phyloP scores from a whole-genome alignment of 768 basidiomycete species.

The Rhodosporidiobolus sp. region DNA sequence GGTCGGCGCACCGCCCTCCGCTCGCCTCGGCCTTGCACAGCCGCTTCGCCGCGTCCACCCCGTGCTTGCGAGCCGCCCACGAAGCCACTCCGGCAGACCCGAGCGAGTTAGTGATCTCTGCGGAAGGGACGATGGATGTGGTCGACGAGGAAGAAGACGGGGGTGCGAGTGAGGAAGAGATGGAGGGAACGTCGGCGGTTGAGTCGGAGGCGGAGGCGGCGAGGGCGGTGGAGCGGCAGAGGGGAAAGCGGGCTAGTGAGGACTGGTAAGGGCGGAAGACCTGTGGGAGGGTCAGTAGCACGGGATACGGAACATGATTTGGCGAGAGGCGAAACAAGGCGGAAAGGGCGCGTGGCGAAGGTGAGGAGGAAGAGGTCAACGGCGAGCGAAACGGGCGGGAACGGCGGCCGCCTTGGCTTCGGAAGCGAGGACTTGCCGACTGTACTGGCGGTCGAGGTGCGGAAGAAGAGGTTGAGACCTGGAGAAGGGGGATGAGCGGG shows the following conservation, averaged over 20 bases:
- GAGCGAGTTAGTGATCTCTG: neutral
- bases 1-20: constrained; percentile 20
- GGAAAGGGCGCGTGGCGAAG: neutral
- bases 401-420: neutral
- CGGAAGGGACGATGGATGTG: neutral
- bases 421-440: constrained; percentile 22
- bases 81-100: constrained; percentile 26
- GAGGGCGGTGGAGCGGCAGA: constrained; percentile 1
- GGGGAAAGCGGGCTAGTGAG: constrained; percentile 25
- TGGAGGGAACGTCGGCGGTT: neutral
- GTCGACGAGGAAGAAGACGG: neutral
- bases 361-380: neutral
- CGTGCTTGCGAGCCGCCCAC: constrained; percentile 17
- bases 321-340: neutral
- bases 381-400: neutral
- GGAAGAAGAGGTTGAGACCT: neutral
- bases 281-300: constrained; percentile 1
- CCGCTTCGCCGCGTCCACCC: constrained; percentile 7
- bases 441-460: neutral
- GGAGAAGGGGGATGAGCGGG: neutral
- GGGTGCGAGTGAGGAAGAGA: too few relatives aligned
- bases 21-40: constrained; percentile 27
- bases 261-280: constrained; percentile 29
- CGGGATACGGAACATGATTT: neutral
- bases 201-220: neutral